Evolutionary conservation across 371 early-diverging fungal species (phyloP).

Genomic region (Coemansia sp.): DNA sequence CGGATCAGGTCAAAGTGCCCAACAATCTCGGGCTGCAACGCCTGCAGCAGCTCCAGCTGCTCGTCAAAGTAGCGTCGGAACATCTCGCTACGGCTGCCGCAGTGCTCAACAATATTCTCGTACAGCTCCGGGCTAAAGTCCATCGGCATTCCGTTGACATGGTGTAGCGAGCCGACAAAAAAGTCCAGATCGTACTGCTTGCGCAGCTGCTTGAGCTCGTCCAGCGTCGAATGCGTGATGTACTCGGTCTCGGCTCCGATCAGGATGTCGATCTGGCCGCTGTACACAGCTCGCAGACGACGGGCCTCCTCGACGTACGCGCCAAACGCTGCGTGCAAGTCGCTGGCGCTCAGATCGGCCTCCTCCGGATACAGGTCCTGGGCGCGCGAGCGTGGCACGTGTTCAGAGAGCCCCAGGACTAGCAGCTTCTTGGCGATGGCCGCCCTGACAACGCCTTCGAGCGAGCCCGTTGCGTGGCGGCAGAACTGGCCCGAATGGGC

Average conservation of each 20-base stretch:
- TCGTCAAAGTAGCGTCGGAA: slow-evolving; percentile 85
- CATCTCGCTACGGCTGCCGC: slow-evolving; percentile 49
- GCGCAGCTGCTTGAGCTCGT: slow-evolving; percentile 28
- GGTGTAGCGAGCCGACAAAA: slow-evolving; percentile 94
- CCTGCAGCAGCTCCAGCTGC: slow-evolving; percentile 73
- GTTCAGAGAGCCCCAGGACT: slow-evolving; percentile 62
- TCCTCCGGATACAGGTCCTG: slow-evolving; percentile 71
- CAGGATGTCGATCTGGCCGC: slow-evolving; percentile 63
- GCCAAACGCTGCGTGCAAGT: slow-evolving; percentile 59
- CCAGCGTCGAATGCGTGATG: slow-evolving; percentile 56
- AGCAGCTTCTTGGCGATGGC: slow-evolving; percentile 54
- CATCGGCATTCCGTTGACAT: slow-evolving; percentile 75
- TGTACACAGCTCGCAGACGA: slow-evolving; percentile 56
- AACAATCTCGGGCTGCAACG: slow-evolving; percentile 74
- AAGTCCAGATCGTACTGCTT: slow-evolving; percentile 61
- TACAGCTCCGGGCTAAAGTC: slow-evolving; percentile 75
- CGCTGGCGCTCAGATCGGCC: slow-evolving; percentile 59
- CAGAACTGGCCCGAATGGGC: slow-evolving; percentile 71
- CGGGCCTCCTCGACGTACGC: slow-evolving; percentile 70
- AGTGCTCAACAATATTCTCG: slow-evolving; percentile 53
- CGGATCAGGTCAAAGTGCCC: slow-evolving; percentile 95
- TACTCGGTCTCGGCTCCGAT: slow-evolving; percentile 92
- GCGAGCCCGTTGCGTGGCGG: slow-evolving; percentile 59
- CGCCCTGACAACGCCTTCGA: slow-evolving; percentile 55
- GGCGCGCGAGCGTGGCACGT: slow-evolving; percentile 57